phyloP scores from a whole-genome alignment of 352 stramenopile genomes.

The Phytophthora aleatoria region DNA sequence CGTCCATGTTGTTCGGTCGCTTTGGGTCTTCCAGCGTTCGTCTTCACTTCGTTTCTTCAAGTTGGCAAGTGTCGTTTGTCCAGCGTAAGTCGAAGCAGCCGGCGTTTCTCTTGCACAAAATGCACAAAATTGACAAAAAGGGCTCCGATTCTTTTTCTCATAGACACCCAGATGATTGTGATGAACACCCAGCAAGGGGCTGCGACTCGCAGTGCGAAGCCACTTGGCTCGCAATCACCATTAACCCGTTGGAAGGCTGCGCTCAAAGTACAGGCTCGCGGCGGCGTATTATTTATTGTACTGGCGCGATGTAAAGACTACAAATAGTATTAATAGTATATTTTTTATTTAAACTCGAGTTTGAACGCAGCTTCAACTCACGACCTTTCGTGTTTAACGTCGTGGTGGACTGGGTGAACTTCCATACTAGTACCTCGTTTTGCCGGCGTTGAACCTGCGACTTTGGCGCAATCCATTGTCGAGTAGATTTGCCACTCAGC shows the following conservation, averaged over 20 bases:
- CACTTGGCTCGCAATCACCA: neutral
- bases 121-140: conserved; percentile 8
- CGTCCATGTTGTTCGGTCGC: conserved; percentile 29
- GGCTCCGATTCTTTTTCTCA: conserved; percentile 9
- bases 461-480: too few relatives aligned
- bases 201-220: neutral
- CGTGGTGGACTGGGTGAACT: too few relatives aligned
- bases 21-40: conserved; percentile 1
- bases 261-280: too few relatives aligned
- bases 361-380: conserved; percentile 8
- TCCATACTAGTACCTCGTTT: too few relatives aligned
- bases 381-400: conserved; percentile 9
- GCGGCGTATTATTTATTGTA: too few relatives aligned
- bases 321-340: too few relatives aligned
- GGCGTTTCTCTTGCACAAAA: conserved; percentile 1
- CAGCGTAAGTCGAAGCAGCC: conserved; percentile 10
- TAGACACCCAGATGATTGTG: conserved; percentile 20
- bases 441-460: too few relatives aligned
- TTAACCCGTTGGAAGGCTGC: too few relatives aligned
- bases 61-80: conserved; percentile 22
- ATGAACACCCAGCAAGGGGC: conserved; percentile 6
- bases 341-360: conserved; percentile 1
- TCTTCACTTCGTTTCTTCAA: conserved; percentile 32
- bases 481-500: too few relatives aligned
- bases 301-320: too few relatives aligned